Evolutionary conservation across 1,139 yeast species (phyloP), one percentile per base, ranked within the genome.

Genomic region (Diutina catenulata): DNA sequence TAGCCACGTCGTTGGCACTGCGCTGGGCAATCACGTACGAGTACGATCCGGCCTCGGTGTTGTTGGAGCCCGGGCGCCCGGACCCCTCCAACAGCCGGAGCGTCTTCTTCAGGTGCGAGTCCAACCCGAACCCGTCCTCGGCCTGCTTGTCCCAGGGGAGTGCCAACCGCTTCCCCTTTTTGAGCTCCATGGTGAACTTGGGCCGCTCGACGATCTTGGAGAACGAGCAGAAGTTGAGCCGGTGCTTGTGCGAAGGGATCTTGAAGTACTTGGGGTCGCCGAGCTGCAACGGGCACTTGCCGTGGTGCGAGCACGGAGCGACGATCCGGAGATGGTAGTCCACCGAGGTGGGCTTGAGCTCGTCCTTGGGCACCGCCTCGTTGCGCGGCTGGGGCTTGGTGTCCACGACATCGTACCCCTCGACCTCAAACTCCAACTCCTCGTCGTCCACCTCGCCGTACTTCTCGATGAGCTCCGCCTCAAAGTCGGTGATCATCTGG

Each of bases 301-400:
- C 74, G 49, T 87, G 96, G 54, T 91, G 97, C 0, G 94, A 60
- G 52, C 97, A 91, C 3, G 98, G 98, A 0, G 95, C 95, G 23
- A 91, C 51, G 9, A 88, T 68, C 39, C 68, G 69, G 33, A 81
- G 48, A 46, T 78, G 77, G 49, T 69, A 78, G 45, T 68, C 69
- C 3, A 63, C 60, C 48, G 22, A 22, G 16, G 25, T 33, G 13
- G 36, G 39, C 14, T 23, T 18, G 22, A 16, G 14, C 15, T 37
- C 50, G 11, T 52, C 53, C 1, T 52, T 56, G 3, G 57, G 55
- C 3, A 57, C 44, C 9, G 66, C 52, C 24, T 69, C 73, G 43
- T 56, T 5, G 11, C 9, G 18, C 3, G 28, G 26, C 4, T 24
- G 13, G 25, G 20, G 8, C 8, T 26, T n/a, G 20, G 37, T 4